Base-by-base conservation (phyloP, 805 yeast species). In the Clavispora vitiphila region DNA sequence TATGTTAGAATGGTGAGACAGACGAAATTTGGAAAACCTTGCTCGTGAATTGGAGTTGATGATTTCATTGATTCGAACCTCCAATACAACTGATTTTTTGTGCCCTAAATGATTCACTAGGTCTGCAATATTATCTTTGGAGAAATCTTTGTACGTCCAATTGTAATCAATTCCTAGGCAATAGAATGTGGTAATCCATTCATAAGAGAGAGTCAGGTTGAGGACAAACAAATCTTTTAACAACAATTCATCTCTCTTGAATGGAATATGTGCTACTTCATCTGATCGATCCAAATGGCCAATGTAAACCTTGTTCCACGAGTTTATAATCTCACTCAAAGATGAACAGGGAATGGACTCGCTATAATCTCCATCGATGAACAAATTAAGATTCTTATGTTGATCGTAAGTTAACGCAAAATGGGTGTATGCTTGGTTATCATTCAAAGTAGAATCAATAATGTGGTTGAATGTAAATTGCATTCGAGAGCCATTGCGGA, bases 121-220 rank as follows among this genome's bases (percentile, higher is more conserved):
- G 46, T 70, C 71, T 40, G 56, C 68, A n/a, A 62, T 51, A 10
- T 74, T 58, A 14, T 61, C 64, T 8, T 51, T 53, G 4, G 62
- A 44, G 30, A 61, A 55, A 8, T 68, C 72, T 34, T 62, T 58
- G 39, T 54, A 76, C 12, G 73, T 62, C 67, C 81, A 80, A n/a
- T 62, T 61, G 32, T 67, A 72, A 0, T 77, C 81, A 16, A 62
- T 39, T 0, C 73, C 72, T 37, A 81, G 54, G 38, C 61, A 61
- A 46, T 65, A 72, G 0, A 80, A 61, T 3, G 76, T 47, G 20
- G 64, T 55, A 1, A 78, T 61, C 86, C 86, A 81, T 42, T 76
- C 80, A 31, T 60, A 56, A 0, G 72, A 57, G 24, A 69, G 61
- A 2, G 59, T 48, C 3, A 51, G 57, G 34, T 65, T 64, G 12